phyloP scores from a whole-genome alignment of 805 yeast genomes.

The Barnettozyma botsteinii region DNA sequence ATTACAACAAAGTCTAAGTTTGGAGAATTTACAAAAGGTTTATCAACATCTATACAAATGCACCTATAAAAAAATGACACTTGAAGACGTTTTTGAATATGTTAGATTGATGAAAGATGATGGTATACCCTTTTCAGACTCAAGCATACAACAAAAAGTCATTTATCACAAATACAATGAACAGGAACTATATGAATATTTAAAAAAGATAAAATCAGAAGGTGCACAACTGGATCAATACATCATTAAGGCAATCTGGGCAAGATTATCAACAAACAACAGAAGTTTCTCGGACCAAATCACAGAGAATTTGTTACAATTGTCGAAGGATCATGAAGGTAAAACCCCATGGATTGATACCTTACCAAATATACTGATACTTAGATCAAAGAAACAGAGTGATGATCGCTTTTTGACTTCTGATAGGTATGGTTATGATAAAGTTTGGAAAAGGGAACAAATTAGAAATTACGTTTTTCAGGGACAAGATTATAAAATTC shows the following conservation, averaged over 20 bases:
- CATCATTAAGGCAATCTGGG: slow-evolving; percentile 8
- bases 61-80: slow-evolving; percentile 7
- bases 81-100: slow-evolving; percentile 10
- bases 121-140: slow-evolving; percentile 5
- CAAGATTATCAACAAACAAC: slow-evolving; percentile 1
- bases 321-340: background rate
- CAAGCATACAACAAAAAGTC: slow-evolving; percentile 4
- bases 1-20: background rate
- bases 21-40: slow-evolving; percentile 7
- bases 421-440: background rate
- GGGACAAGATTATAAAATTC: background rate
- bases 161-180: slow-evolving; percentile 4
- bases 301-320: background rate
- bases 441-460: slow-evolving; percentile 4
- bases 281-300: slow-evolving; percentile 1
- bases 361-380: slow-evolving; percentile 1
- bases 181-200: background rate
- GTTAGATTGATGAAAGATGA: slow-evolving; percentile 9
- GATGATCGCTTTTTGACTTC: background rate
- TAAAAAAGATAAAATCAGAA: background rate
- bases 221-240: slow-evolving; percentile 2
- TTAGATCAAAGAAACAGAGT: background rate
- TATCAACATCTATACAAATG: slow-evolving; percentile 11
- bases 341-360: slow-evolving; percentile 8
- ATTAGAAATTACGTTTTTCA: background rate